Evolutionary conservation across 148 eudicot species (phyloP).

Genomic region (Rhododendron mucronatum): DNA sequence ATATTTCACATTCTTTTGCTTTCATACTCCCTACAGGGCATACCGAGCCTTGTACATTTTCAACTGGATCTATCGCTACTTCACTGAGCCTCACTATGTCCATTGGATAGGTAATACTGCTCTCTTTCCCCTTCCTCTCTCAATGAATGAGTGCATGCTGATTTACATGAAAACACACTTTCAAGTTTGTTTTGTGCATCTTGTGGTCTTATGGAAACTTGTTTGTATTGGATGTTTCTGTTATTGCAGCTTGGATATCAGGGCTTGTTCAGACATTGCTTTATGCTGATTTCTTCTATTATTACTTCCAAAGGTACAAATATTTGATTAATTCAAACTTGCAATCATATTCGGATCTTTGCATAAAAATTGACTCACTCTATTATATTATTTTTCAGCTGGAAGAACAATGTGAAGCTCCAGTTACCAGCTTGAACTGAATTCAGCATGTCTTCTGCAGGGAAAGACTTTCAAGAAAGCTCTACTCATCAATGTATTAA

Average conservation of each 20-base stretch:
- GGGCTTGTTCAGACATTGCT: conserved; percentile 83
- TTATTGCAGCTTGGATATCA: conserved; percentile 78
- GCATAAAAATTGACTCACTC: not conserved
- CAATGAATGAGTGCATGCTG: not conserved
- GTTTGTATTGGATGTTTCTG: not conserved
- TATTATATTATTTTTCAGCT: not conserved
- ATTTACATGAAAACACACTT: not conserved
- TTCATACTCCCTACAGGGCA: conserved; percentile 51
- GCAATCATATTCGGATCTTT: not conserved
- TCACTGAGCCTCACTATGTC: conserved; percentile 88
- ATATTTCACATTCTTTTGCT: not conserved
- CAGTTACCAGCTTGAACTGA: conserved; percentile 7
- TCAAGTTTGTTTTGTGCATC: not conserved
- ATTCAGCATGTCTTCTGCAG: not conserved
- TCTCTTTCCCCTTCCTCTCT: conserved; percentile 11
- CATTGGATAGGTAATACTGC: conserved; percentile 82
- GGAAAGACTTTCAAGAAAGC: not conserved
- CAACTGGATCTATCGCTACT: conserved; percentile 95
- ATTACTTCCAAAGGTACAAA: conserved; percentile 84
- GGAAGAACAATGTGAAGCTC: conserved; percentile 13
- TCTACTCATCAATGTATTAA: not conserved
- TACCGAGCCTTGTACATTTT: conserved; percentile 82
- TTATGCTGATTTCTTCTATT: conserved; percentile 96
- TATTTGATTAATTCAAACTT: not conserved
- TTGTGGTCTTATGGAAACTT: too few relatives aligned